Evolutionary conservation across 495 filamentous ascomycete species (phyloP).

Genomic region (Neurospora africana): DNA sequence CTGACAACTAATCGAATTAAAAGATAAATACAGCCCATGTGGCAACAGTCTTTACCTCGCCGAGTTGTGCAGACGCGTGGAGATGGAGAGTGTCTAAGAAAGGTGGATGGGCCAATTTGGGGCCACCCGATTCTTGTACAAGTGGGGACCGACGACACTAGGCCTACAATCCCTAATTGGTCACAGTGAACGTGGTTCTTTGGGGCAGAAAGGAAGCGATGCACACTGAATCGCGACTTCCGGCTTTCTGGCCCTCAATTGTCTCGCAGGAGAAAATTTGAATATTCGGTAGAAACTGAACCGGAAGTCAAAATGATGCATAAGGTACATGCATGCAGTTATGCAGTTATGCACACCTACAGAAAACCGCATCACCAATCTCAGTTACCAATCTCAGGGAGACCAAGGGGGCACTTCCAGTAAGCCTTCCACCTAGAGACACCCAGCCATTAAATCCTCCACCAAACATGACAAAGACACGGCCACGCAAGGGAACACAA

Average conservation of each 20-base stretch:
- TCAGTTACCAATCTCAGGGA: neutral
- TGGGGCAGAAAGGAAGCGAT: too few species aligned
- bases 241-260: neutral
- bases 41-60: neutral
- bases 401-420: too few species aligned
- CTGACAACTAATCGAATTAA: too few species aligned
- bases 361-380: neutral
- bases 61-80: neutral
- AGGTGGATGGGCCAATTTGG: neutral
- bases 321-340: neutral
- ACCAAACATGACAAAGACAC: too few species aligned
- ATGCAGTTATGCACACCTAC: neutral
- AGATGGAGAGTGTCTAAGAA: neutral
- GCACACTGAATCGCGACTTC: neutral
- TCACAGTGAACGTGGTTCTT: too few species aligned
- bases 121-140: neutral
- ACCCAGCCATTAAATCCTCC: too few species aligned
- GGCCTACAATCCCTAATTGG: too few species aligned
- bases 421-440: too few species aligned
- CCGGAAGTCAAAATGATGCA: too few species aligned
- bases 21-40: too few species aligned
- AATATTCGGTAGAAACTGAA: too few species aligned
- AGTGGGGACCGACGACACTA: neutral
- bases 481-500: too few species aligned
- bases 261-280: neutral